These are phyloP conservation scores for Annulohypoxylon stygium DNA, from an alignment of 495 filamentous ascomycete genomes.

Conservation along the genomic window DNA sequence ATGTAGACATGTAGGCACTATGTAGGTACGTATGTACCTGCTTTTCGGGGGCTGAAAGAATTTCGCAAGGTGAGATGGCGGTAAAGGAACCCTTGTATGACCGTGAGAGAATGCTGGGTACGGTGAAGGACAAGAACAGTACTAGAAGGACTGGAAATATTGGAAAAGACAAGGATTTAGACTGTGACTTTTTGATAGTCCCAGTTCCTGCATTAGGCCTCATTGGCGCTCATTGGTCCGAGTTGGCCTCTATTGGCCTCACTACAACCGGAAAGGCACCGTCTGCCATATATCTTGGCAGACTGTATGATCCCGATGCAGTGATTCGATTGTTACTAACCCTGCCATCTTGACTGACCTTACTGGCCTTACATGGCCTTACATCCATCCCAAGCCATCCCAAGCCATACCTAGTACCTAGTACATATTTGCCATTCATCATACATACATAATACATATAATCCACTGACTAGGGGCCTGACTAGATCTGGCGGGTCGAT, in stretches of 20 bases:
- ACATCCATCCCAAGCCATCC: background rate
- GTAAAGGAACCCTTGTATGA: slow-evolving; percentile 44
- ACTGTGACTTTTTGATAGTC: slow-evolving; percentile 20
- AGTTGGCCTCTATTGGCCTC: slow-evolving; percentile 46
- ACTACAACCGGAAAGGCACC: slow-evolving; percentile 25
- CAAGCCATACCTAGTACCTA: too few species aligned
- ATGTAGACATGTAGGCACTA: too few species aligned
- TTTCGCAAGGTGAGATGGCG: slow-evolving; percentile 50
- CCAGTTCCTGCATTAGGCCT: slow-evolving; percentile 49
- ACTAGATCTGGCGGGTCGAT: slow-evolving; percentile 25
- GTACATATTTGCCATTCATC: too few species aligned
- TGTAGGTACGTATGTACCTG: slow-evolving; percentile 6
- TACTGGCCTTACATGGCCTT: slow-evolving; percentile 5
- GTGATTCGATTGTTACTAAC: slow-evolving; percentile 38
- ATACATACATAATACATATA: background rate
- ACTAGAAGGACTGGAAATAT: background rate
- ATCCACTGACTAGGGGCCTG: background rate
- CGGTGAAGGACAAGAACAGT: slow-evolving; percentile 41
- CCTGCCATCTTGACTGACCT: slow-evolving; percentile 12
- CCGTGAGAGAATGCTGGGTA: slow-evolving; percentile 39
- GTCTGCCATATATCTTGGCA: slow-evolving; percentile 33
- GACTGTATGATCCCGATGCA: slow-evolving; percentile 34
- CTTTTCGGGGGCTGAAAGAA: slow-evolving; percentile 45
- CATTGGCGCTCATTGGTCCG: slow-evolving; percentile 24
- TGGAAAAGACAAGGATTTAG: slow-evolving; percentile 2